Base-by-base conservation (phyloP, 805 yeast species). In the Metschnikowia cerradonensis region DNA sequence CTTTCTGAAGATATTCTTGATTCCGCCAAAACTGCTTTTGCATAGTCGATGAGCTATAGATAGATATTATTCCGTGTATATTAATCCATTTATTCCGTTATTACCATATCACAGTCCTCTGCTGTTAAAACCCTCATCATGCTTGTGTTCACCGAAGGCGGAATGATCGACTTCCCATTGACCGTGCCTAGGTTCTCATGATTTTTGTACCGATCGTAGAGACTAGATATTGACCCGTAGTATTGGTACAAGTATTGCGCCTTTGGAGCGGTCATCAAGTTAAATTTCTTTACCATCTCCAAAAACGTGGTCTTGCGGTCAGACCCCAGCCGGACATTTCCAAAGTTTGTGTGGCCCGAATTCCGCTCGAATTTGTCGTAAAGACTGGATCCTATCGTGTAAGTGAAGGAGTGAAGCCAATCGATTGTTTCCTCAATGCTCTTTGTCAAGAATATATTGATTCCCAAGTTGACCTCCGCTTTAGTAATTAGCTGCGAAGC, bases 361-460 rank as follows among this genome's bases (percentile, higher is more conserved):
- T 81, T 78, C 54, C 89, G 65, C 52, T 81, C 77, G 35, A 67
- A 66, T 20, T 79, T 79, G 59, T 84, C 90, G 63, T 80, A 80
- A 31, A 81, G 60, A 11, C 80, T 69, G 15, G 51, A 26, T 5
- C 60, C 62, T 6, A 85, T 72, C 0, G 89, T 73, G 56, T 82
- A 78, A 0, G 87, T 70, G 54, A 84, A 75, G 14, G 84, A 77
- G 42, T 72, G 76, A 14, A 84, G 60, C 82, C 88, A 82, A 3
- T 67, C 72, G 1, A 72, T 49, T 1, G 78, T 65, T 45, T 83
- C 88, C 43, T 64, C 72, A 6, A 61, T 60, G 42, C 71, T 79
- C 65, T 71, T 73, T 1, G 78, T 72, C 14, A 75, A 78, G 56
- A 82, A 81, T 1, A 83, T 61, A 54, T 81, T 81, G 19, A 80